phyloP scores from a whole-genome alignment of 2,329 filamentous ascomycete genomes.

The Penicillium glabrum region DNA sequence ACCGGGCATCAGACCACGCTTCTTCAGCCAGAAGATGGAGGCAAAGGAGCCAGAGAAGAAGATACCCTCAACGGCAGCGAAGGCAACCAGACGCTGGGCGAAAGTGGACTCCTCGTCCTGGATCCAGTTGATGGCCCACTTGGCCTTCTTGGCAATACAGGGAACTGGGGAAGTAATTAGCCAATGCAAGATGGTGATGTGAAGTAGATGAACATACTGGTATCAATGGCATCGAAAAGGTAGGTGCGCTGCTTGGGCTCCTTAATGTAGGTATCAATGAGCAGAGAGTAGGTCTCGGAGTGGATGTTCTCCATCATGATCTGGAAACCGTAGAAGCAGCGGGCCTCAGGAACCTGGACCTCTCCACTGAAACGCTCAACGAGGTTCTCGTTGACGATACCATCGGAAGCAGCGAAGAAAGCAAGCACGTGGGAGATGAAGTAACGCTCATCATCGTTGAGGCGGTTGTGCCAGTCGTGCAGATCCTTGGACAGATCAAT shows the following conservation, averaged over 20 bases:
- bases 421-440: slow-evolving; percentile 98
- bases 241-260: slow-evolving; percentile 91
- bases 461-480: slow-evolving; percentile 95
- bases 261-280: slow-evolving; percentile 99
- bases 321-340: slow-evolving; percentile 99
- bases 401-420: slow-evolving; percentile 98
- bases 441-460: slow-evolving; percentile 96
- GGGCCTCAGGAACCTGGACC: slow-evolving; percentile 95
- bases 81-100: slow-evolving; percentile 91
- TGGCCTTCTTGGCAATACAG: slow-evolving; percentile 96
- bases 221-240: slow-evolving; percentile 98
- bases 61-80: slow-evolving; percentile 97
- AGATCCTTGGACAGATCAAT: slow-evolving; percentile 99
- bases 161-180: slow-evolving; percentile 62
- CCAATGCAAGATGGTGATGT: neutral
- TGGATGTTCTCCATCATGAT: slow-evolving; percentile 99
- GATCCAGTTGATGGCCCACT: slow-evolving; percentile 97
- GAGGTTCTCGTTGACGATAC: slow-evolving; percentile 99
- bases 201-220: slow-evolving; percentile 62
- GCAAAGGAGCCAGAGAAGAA: slow-evolving; percentile 99
- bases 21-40: slow-evolving; percentile 99
- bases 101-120: slow-evolving; percentile 90
- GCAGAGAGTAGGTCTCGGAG: slow-evolving; percentile 97
- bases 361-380: slow-evolving; percentile 96
- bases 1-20: slow-evolving; percentile 98